Evolutionary conservation across 2,329 filamentous ascomycete species (phyloP), one percentile per base, ranked within the genome.

Genomic region (Stagonosporopsis chrysanthemi): DNA sequence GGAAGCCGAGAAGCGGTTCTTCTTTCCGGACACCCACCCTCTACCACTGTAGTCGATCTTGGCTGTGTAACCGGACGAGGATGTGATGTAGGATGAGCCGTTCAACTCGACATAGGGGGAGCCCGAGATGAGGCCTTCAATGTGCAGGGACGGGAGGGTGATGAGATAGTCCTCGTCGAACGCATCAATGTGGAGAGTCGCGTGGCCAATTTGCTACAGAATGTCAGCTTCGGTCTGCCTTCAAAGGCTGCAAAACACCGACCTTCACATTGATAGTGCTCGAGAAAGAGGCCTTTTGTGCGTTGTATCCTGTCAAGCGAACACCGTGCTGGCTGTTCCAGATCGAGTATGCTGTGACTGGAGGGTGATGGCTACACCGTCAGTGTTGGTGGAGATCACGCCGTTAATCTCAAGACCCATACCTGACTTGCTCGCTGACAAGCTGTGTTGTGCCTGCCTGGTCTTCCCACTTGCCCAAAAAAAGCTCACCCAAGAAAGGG

Each of bases 1-100:
- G 23, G 82, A 83, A 14, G 92, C 94, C 12, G 82, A 86, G 75
- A 98, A 92, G 54, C 85, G 90, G 80, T 98, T 98, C 82, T 97
- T 97, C 83, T 96, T 96, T 65, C 94, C 95, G 42, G 90, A 92
- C 9, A 99, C 78, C 94, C 94, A 99, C 56, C 94, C 94, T 75
- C 92, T 94, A 70, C 94, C 93, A 60, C 87, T 90, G 81, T 97
- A 99, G 75, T 97, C 92, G 70, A 98, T 90, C 80, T 92, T 93
- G 63, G 91, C 86, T 4, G 92, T 90, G 80, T 89, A 97, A 50
- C 95, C 94, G 2, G 88, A 90, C 23, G 90, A 95, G 63, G 91
- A 95, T 53, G 88, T 86, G 69, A 99, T 97, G 79, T 90, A 91
- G 66, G 90, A 92, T 59, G 85, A 86, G 69, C 89, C 89, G 72